Evolutionary conservation across 805 yeast species (phyloP), one percentile per base, ranked within the genome.

Genomic region (Candida pseudoglaebosa): DNA sequence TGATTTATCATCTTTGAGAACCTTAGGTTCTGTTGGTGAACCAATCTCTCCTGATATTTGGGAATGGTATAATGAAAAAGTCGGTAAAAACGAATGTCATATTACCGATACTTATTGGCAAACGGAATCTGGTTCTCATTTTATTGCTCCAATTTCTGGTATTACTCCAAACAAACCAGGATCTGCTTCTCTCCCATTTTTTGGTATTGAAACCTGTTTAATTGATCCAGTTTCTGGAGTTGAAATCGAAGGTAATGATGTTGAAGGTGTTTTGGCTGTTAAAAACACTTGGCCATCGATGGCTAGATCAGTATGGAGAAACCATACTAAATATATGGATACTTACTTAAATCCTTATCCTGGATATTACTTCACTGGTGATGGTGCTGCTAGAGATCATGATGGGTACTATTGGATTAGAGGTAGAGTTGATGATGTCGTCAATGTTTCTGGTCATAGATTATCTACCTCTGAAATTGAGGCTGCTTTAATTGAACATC

Each of bases 381-480:
- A 85, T 64, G 95, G 95, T 64, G 93, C 91, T 19, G 91, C 89
- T 14, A 75, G 90, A 57, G 95, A 85, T 58, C 70, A 75, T 49
- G 91, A 84, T 57, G 95, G 95, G 4, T 85, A 77, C 68, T 82
- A 78, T 66, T 85, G 93, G 90, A 84, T 85, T 48, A 62, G 84
- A 54, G 95, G 95, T 40, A 75, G 95, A 67, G 93, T 85, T 44
- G 95, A 85, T 61, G 95, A 85, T 59, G 95, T 85, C 43, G 95
- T 85, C 37, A 85, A 85, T 57, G 93, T 85, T 30, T 80, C 88
- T 24, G 95, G 95, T 41, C 95, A 85, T 67, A 73, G 95, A 59
- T 70, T 85, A 52, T 84, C 93, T n/a, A 85, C 95, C 34, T 88
- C 95, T 26, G 95, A 85, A 63, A 84, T 85, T 50, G 95, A 85